Conservation (phyloP, 441 rosid genomes). For the Aquilaria agallochum region DNA sequence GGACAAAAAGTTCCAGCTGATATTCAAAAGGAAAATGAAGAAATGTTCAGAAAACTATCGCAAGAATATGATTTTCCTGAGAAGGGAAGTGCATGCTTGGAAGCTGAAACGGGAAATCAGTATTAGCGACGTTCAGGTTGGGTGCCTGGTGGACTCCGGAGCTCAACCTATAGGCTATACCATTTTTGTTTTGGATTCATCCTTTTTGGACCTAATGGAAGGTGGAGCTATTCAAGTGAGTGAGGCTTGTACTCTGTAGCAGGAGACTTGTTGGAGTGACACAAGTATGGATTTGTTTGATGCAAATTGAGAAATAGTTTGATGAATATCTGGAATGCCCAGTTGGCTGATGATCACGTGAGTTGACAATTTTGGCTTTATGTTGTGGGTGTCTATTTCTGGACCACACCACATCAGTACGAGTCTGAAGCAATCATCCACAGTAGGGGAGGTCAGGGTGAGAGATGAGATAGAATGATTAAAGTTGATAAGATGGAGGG, state of each 20-base stretch:
- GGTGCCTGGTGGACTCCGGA: too few species aligned
- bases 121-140: not conserved
- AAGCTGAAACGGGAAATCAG: slow-evolving; percentile 13
- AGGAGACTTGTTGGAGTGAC: not conserved
- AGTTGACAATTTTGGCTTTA: too few species aligned
- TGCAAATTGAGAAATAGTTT: not conserved
- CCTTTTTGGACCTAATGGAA: not conserved
- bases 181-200: not conserved
- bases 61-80: slow-evolving; percentile 60
- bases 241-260: not conserved
- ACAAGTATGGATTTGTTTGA: not conserved
- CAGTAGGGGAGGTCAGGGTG: too few species aligned
- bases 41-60: slow-evolving; percentile 56
- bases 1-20: slow-evolving; percentile 66
- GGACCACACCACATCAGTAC: too few species aligned
- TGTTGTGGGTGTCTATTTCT: too few species aligned
- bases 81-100: slow-evolving; percentile 46
- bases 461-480: too few species aligned
- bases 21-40: slow-evolving; percentile 52
- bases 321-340: too few species aligned
- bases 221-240: not conserved
- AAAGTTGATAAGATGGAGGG: too few species aligned
- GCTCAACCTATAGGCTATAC: too few species aligned
- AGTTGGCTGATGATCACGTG: too few species aligned
- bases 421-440: too few species aligned